Base-by-base conservation (phyloP, 2,329 filamentous ascomycete species). In the Graphilbum ipis-grandicollis region DNA sequence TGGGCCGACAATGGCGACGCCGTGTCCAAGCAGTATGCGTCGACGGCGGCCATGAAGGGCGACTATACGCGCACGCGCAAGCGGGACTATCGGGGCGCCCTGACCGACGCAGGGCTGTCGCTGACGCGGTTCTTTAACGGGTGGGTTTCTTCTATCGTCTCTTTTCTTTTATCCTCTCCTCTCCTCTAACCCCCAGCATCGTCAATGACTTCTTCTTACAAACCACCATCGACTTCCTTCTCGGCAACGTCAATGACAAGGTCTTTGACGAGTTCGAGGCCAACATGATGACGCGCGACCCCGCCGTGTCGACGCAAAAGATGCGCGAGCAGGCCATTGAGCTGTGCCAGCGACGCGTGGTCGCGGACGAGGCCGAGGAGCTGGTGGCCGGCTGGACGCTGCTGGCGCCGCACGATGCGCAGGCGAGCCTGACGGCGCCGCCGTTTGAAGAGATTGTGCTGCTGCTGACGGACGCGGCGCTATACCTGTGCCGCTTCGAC, bases 1-100 rank as follows among this genome's bases (percentile, higher is more conserved):
- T 98, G 90, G 88, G 90, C 90, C 0, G 90, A 98, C 52, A 98
- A 98, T 46, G 90, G 90, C 13, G 90, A 98, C 54, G 84, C 86
- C 0, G 84, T 96, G 38, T 93, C 84, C 0, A 85, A 86, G 46
- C 88, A 94, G 53, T 98, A 98, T 54, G 85, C 90, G 1, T 93
- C 85, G 9, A 96, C 90, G 0, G 84, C 85, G 2, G 90, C 90
- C 0, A 73, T 98, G 57, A 98, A 98, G 52, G 90, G 90, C 9
- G 90, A 98, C 54, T 98, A 88, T 51, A 98, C 90, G 1, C 71
- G 90, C 32, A 94, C 86, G 3, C 70, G 78, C 39, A 93, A 92
- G 57, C 73, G 90, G 33, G 80, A 96, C 51, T 90, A 93, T 49
- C 77, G 82, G 2, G 90, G 90, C 3, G 88, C 88, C 1, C 57